Base-by-base conservation (phyloP, 257 asterid species). In the Buddleja alternifolia region DNA sequence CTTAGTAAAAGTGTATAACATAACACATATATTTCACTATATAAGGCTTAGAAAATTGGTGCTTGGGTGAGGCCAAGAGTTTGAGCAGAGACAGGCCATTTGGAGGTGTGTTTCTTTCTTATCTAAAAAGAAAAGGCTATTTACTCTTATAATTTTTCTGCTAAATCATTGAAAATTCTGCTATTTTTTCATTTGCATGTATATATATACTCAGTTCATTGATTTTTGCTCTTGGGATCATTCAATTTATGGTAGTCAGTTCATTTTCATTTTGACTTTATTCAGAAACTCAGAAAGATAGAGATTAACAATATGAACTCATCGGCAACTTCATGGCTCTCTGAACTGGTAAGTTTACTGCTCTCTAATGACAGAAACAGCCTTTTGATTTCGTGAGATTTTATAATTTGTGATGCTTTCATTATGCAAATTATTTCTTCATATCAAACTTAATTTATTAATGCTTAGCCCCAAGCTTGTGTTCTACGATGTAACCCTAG, bases 251-350 rank as follows among this genome's bases (percentile, higher is more conserved):
- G 9, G 25, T 9, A 9, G 0, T 39, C 9, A 16, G 19, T 61
- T 20, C 51, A 19, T 61, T 39, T 54, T 52, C 16, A 23, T 52
- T n/a, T 53, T 40, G 29, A 52, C 20, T 17, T 5, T 66, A 46
- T 48, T 66, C 52, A 66, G 41, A 44, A 8, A 8, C n/a, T n/a
- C n/a, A n/a, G n/a, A 45, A 6, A 45, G 4, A 14, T 29, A 29
- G 0, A 63, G 56, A 16, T 23, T 7, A 20, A 8, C 34, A 32
- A 32, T 8, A 70, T 41, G 71, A 73, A 67, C 39, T 25, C 59
- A 14, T 66, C 60, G 9, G 54, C 46, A 5, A 65, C 55, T 46
- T 56, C 78, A 24, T 66, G 72, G 69, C 50, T 73, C 23, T 66
- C 73, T 39, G 36, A 57, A 47, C 57, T 36, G 73, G 78, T 73